Percentiles rank a stretch among this genome's conserved stretches.
Conservation (phyloP, 1,284 basidiomycete species). For the Volvariella surrecta region DNA sequence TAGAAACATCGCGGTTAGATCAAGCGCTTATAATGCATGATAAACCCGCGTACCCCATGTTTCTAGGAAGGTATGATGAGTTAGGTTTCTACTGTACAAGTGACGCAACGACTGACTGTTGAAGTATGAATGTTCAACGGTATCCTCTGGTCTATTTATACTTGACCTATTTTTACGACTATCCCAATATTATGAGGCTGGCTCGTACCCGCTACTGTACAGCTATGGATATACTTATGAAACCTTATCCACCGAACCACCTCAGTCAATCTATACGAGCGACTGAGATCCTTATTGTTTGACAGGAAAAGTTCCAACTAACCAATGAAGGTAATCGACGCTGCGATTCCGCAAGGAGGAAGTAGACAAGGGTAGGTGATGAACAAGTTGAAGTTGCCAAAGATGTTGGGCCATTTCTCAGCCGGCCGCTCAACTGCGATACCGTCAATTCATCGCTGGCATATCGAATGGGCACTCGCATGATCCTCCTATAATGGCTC, state of each 20-base stretch:
- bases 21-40: constrained; percentile 5
- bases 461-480: constrained; percentile 45
- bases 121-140: too few species aligned
- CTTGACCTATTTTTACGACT: too few species aligned
- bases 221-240: too few species aligned
- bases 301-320: constrained; percentile 17
- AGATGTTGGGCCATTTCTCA: constrained; percentile 74
- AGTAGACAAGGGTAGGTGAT: constrained; percentile 85
- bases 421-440: constrained; percentile 74
- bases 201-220: too few species aligned
- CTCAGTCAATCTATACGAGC: too few species aligned
- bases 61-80: constrained; percentile 20
- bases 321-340: constrained; percentile 68
- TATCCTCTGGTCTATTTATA: too few species aligned
- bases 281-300: too few species aligned
- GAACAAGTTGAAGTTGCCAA: constrained; percentile 63
- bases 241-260: too few species aligned
- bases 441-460: too few species aligned
- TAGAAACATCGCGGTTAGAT: constrained; percentile 10
- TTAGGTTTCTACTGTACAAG: too few species aligned
- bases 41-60: constrained; percentile 33
- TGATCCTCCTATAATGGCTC: constrained; percentile 79
- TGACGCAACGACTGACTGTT: constrained; percentile 10
- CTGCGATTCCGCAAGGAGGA: constrained; percentile 79
- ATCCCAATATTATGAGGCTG: too few species aligned